These are phyloP conservation scores for Phanerochaete carnosa DNA, from an alignment of 768 basidiomycete species.

Conservation along the genomic window DNA sequence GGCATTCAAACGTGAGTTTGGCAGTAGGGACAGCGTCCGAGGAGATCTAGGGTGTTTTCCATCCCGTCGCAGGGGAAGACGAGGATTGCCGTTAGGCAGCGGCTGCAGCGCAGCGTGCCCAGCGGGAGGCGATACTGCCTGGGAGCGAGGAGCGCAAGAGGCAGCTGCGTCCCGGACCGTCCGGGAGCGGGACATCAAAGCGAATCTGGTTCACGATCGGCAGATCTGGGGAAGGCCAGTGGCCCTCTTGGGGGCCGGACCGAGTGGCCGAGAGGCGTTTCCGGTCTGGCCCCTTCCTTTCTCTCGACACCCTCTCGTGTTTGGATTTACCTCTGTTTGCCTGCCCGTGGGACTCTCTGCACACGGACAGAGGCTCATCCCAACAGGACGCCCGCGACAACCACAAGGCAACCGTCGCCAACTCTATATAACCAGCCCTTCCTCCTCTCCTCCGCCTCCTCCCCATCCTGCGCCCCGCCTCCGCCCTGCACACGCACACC, in stretches of 20 bases:
- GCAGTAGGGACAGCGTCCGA: not conserved
- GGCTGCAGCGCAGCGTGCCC: too few species aligned
- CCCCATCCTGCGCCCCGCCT: slow-evolving; percentile 15
- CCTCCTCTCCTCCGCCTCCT: slow-evolving; percentile 15
- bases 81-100: too few species aligned
- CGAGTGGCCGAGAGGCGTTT: not conserved
- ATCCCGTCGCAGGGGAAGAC: not conserved
- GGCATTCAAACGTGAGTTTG: not conserved
- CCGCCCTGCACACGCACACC: not conserved
- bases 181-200: not conserved
- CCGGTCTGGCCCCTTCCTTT: not conserved
- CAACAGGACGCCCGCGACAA: too few species aligned
- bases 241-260: not conserved
- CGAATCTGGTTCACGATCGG: not conserved
- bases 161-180: not conserved
- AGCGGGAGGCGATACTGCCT: too few species aligned
- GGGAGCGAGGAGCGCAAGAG: too few species aligned
- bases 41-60: not conserved
- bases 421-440: slow-evolving; percentile 11
- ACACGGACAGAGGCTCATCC: not conserved
- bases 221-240: not conserved
- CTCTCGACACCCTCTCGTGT: not conserved
- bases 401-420: too few species aligned
- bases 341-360: too few species aligned
- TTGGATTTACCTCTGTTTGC: not conserved